A percentile compares a stretch with the other conserved stretches of the same genome.
These are phyloP conservation scores for Beta vulgaris DNA, from an alignment of 148 eudicot genomes.

Conservation along the genomic window DNA sequence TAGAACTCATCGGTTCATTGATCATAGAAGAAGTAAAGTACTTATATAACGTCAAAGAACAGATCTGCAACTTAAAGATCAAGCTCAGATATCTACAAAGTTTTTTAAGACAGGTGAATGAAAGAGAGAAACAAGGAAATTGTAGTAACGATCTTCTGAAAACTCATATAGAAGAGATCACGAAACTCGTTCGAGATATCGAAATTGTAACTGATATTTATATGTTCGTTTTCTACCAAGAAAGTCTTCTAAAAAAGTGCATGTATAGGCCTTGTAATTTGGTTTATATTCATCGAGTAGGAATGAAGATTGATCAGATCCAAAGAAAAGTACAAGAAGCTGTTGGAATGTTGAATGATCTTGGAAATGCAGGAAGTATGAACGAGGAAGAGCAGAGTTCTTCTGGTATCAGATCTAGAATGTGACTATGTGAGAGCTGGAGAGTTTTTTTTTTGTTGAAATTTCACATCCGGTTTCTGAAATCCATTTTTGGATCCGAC, in stretches of 20 bases:
- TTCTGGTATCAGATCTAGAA: constrained; percentile 12
- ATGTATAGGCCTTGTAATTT: background rate
- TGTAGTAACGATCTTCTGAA: background rate
- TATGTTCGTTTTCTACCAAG: background rate
- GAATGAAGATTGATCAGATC: constrained; percentile 13
- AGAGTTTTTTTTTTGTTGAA: too few species aligned
- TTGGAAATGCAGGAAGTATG: background rate
- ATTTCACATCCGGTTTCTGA: too few species aligned
- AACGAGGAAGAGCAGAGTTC: background rate
- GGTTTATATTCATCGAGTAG: constrained; percentile 5
- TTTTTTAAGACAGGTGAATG: background rate
- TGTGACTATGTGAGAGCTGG: background rate
- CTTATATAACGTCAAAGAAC: background rate
- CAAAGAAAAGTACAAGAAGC: constrained; percentile 12
- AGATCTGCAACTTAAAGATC: constrained; percentile 6
- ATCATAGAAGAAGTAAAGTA: constrained; percentile 19
- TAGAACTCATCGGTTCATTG: constrained; percentile 8
- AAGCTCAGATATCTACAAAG: constrained; percentile 12
- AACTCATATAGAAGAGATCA: constrained; percentile 18
- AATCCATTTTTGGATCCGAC: too few species aligned
- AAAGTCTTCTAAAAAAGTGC: background rate
- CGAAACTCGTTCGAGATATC: constrained; percentile 9
- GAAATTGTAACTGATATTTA: background rate
- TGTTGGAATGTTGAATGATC: background rate
- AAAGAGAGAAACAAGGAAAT: background rate